Percentiles rank a stretch among this genome's conserved stretches.
These are phyloP conservation scores for Pichia kluyveri DNA, from an alignment of 805 yeast genomes.

Conservation along the genomic window DNA sequence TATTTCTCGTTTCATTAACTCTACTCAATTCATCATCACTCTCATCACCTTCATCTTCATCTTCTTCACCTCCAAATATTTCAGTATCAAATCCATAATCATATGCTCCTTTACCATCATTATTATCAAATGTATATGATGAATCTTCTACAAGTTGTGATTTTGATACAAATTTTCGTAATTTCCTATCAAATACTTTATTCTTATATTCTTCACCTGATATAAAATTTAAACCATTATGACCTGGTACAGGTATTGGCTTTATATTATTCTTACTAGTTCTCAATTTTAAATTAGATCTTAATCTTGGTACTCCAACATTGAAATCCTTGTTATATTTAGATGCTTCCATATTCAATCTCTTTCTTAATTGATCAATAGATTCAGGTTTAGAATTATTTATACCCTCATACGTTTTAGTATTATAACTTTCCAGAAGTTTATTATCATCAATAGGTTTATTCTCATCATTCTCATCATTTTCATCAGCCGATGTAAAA, in stretches of 20 bases:
- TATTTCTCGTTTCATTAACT: not conserved
- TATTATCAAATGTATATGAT: not conserved
- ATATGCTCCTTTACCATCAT: not conserved
- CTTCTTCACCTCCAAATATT: not conserved
- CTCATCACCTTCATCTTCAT: not conserved
- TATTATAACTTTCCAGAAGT: not conserved
- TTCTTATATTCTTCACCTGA: slow-evolving; percentile 25
- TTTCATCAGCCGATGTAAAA: slow-evolving; percentile 17
- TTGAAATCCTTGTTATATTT: slow-evolving; percentile 2
- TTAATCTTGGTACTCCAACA: slow-evolving; percentile 1
- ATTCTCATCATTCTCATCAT: not conserved
- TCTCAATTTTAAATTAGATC: not conserved
- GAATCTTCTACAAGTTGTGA: slow-evolving; percentile 12
- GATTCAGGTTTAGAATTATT: not conserved
- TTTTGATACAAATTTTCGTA: slow-evolving; percentile 17
- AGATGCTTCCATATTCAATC: not conserved
- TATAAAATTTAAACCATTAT: slow-evolving; percentile 21
- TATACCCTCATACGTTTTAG: not conserved
- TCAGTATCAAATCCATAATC: not conserved
- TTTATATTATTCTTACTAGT: not conserved
- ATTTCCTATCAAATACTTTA: slow-evolving; percentile 22
- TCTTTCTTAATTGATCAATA: slow-evolving; percentile 1
- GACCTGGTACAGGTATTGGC: slow-evolving; percentile 1
- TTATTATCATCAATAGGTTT: slow-evolving; percentile 5
- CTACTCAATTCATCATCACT: slow-evolving; percentile 27